Evolutionary conservation across 2,329 filamentous ascomycete genomes (phyloP), one percentile per base, ranked within the genome.

Genomic region (Aureobasidium namibiae): DNA sequence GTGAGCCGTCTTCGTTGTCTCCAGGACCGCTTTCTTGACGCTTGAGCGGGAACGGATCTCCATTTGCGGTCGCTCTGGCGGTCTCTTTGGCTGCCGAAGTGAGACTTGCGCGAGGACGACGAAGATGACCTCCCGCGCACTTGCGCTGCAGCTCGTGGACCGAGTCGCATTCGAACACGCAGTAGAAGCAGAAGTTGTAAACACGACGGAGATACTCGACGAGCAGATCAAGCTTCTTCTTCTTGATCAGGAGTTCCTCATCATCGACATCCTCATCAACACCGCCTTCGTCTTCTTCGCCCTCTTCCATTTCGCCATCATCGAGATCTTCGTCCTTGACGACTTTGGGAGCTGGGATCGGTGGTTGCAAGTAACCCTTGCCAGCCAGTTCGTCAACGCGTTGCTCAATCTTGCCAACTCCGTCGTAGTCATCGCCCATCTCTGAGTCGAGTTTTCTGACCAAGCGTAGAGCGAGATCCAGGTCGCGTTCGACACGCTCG

Each of bases 131-230:
- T 42, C 94, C 94, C 26, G 94, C 91, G 67, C 94, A 99, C 75
- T 99, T 97, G 61, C 94, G 86, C 41, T 90, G 92, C 65, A 99
- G 80, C 75, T 99, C 94, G 69, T 99, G 94, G 23, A 97, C 87
- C 0, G 92, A 97, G 73, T 99, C 94, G 69, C 91, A 94, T 75
- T 99, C 94, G 66, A 99, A 97, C 5, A 99, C 95, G 72, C 94
- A 99, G 78, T 97, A 99, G 79, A 99, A 96, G 78, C 94, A 99
- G 76, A 99, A 97, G 75, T 94, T 96, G 80, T 95, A 95, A 56
- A 99, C 94, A 16, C 94, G 87, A 56, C 94, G 90, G 61, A 99
- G 81, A 72, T 99, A 99, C 75, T 99, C 94, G 56, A 97, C 94
- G 72, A 96, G 81, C 36, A 99, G 80, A 74, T 99, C 94, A 52